phyloP scores from a whole-genome alignment of 2,329 filamentous ascomycete genomes.

The Fusarium pseudocircinatum region DNA sequence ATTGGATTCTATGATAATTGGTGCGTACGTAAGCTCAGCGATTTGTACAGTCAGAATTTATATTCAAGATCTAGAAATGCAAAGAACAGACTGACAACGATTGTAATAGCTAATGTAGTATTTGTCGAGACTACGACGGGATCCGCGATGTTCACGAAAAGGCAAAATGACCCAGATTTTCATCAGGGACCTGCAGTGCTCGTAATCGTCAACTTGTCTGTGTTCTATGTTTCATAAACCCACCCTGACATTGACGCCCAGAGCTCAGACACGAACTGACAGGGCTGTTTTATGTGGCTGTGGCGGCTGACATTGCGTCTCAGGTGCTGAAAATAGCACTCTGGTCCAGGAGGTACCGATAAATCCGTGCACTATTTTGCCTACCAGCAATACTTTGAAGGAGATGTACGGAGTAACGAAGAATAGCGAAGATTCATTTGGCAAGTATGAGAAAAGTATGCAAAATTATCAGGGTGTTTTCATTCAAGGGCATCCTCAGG shows the following conservation, averaged over 20 bases:
- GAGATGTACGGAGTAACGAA: not conserved
- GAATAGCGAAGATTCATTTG: not conserved
- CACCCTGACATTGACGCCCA: not conserved
- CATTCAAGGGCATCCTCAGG: not conserved
- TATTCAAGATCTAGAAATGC: not conserved
- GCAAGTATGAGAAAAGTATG: not conserved
- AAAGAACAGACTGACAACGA: not conserved
- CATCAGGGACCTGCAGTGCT: constrained; percentile 21
- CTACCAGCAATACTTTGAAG: not conserved
- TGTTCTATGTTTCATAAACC: constrained; percentile 7
- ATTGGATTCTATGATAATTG: constrained; percentile 32
- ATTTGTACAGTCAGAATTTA: not conserved
- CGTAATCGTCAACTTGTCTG: constrained; percentile 8
- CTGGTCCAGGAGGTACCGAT: not conserved
- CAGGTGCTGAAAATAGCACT: constrained; percentile 39
- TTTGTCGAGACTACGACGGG: not conserved
- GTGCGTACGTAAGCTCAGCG: constrained; percentile 23
- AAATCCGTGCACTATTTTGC: not conserved
- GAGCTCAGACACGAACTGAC: not conserved
- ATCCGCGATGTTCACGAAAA: not conserved
- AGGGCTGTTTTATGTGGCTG: constrained; percentile 34
- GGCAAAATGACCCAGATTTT: not conserved
- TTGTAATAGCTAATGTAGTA: not conserved
- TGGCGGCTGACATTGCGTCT: constrained; percentile 34
- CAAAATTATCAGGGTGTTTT: not conserved